Percentiles rank a stretch among this genome's conserved stretches.
Evolutionary conservation across 192 early-diverging fungal species (phyloP).

Genomic region (Dissophora globulifera): DNA sequence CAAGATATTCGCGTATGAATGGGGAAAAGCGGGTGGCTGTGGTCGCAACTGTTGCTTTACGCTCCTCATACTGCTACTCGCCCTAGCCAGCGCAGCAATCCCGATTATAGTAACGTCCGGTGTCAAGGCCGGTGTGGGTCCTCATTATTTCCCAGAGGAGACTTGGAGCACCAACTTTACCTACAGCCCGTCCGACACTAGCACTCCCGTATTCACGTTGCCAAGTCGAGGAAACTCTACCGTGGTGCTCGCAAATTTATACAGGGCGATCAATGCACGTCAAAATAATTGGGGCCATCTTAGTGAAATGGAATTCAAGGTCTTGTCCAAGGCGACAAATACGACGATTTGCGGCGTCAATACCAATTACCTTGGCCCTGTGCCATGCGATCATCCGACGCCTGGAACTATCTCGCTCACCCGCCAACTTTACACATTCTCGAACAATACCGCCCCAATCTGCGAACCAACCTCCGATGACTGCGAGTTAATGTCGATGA

Average conservation of each 20-base stretch:
- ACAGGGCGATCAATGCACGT: background rate
- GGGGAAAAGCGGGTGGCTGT: no score
- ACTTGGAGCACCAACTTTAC: background rate
- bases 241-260: background rate
- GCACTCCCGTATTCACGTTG: background rate
- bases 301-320: background rate
- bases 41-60: background rate
- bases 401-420: conserved; percentile 7
- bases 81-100: conserved; percentile 2
- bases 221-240: background rate
- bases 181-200: background rate
- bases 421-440: conserved; percentile 8
- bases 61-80: background rate
- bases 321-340: background rate
- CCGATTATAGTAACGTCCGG: conserved; percentile 12
- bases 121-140: conserved; percentile 7
- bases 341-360: conserved; percentile 4
- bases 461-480: conserved; percentile 3
- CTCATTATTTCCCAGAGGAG: no score
- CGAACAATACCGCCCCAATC: background rate
- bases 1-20: background rate
- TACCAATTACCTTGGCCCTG: background rate
- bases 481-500: conserved; percentile 6
- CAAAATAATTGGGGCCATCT: background rate
- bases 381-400: no score